phyloP scores from a whole-genome alignment of 306 rosid species.

The Cicer yamashitae region DNA sequence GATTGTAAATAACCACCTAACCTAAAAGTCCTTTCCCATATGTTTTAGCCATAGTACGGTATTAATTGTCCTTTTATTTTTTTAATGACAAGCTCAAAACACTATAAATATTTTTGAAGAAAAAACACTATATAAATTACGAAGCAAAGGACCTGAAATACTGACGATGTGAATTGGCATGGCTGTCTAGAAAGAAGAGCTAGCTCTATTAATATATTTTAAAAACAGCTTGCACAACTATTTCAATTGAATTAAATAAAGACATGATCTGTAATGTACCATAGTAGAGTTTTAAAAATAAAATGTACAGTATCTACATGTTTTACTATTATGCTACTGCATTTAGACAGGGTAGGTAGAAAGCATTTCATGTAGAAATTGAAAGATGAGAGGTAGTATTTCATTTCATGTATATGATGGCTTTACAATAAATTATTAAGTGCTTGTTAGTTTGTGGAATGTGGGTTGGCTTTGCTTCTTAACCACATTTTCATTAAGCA shows the following conservation, averaged over 20 bases:
- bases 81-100: constrained; percentile 35
- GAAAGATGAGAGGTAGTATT: not conserved
- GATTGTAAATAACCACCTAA: not conserved
- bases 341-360: not conserved
- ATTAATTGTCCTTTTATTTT: not conserved
- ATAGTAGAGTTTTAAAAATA: constrained; percentile 11
- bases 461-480: constrained; percentile 42
- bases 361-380: constrained; percentile 16
- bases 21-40: not conserved
- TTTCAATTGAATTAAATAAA: constrained; percentile 37
- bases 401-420: not conserved
- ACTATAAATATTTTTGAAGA: not conserved
- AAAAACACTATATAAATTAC: not conserved
- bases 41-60: not conserved
- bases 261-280: constrained; percentile 36
- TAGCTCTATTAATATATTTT: constrained; percentile 16
- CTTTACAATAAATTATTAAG: constrained; percentile 32
- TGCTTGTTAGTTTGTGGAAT: constrained; percentile 17
- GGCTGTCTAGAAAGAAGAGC: constrained; percentile 44
- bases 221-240: constrained; percentile 38
- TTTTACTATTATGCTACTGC: not conserved
- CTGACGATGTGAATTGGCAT: constrained; percentile 36
- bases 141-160: constrained; percentile 14
- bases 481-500: constrained; percentile 36
- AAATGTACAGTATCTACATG: not conserved